Conservation (phyloP, 1,284 basidiomycete species). For the Malassezia vespertilionis region DNA sequence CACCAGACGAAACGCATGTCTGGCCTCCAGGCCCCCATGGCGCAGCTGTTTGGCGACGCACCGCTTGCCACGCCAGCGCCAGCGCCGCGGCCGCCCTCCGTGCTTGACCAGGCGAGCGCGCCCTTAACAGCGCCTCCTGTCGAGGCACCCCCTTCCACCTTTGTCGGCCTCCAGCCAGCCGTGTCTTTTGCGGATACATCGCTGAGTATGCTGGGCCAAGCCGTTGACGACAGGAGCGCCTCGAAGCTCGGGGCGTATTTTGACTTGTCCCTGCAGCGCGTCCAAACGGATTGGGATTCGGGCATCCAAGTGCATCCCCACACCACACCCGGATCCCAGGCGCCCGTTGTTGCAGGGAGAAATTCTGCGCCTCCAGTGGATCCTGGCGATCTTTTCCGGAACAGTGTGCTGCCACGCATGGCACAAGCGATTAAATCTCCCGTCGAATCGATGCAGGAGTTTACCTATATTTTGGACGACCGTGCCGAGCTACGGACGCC, state of each 20-base stretch:
- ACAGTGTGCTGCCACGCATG: not conserved
- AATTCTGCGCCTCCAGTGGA: not conserved
- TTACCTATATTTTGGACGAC: constrained; percentile 15
- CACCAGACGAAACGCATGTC: too few relatives aligned
- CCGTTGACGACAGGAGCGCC: not conserved
- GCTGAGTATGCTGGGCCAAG: constrained; percentile 13
- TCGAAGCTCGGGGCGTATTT: constrained; percentile 13
- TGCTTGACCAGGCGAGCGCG: too few relatives aligned
- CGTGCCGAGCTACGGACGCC: not conserved
- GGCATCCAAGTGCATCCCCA: not conserved
- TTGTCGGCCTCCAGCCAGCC: too few relatives aligned
- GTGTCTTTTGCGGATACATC: too few relatives aligned
- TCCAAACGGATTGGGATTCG: constrained; percentile 10
- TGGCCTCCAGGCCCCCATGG: too few relatives aligned
- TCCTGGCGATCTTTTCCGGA: not conserved
- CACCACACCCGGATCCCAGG: not conserved
- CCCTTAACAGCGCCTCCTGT: too few relatives aligned
- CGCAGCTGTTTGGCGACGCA: too few relatives aligned
- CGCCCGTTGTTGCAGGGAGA: constrained; percentile 4
- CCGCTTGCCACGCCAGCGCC: too few relatives aligned
- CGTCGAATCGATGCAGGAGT: constrained; percentile 10
- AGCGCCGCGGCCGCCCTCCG: too few relatives aligned
- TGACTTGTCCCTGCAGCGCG: constrained; percentile 14
- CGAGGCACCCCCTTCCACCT: too few relatives aligned
- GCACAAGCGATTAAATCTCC: constrained; percentile 5